These are phyloP conservation scores for Ceratopteris richardii DNA, from an alignment of 75 land plant species.

Conservation along the genomic window DNA sequence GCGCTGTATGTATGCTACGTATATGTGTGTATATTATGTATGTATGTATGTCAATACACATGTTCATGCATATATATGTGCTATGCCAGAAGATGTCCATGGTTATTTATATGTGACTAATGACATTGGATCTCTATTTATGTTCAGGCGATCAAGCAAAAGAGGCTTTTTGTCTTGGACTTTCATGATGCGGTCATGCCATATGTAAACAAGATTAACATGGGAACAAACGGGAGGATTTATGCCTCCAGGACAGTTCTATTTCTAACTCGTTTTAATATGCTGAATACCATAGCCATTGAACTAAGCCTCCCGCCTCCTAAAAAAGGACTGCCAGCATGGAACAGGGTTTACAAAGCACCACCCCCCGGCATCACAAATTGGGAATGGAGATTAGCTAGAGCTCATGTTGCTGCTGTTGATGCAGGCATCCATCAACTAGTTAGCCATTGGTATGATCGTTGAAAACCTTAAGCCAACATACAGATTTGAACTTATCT, in stretches of 20 bases:
- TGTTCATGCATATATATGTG: too few relatives aligned
- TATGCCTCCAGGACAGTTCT: conserved; percentile 34
- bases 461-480: background rate
- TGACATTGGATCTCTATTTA: too few relatives aligned
- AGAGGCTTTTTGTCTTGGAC: conserved; percentile 28
- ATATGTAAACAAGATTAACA: conserved; percentile 21
- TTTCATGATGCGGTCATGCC: conserved; percentile 31
- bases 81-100: too few relatives aligned
- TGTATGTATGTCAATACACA: too few relatives aligned
- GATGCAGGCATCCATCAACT: conserved; percentile 36
- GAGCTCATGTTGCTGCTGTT: conserved; percentile 23
- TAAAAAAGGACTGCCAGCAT: background rate
- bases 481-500: too few relatives aligned
- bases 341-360: conserved; percentile 18
- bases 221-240: background rate
- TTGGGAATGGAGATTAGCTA: conserved; percentile 33
- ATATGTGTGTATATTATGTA: background rate
- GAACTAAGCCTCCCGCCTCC: conserved; percentile 27
- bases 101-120: too few relatives aligned
- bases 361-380: conserved; percentile 13
- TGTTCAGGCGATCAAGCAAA: conserved; percentile 36
- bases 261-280: conserved; percentile 17
- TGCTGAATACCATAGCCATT: conserved; percentile 28
- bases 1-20: background rate
- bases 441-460: conserved; percentile 17